phyloP scores from a whole-genome alignment of 108 stramenopile genomes.

The Stephanodiscus triporus region DNA sequence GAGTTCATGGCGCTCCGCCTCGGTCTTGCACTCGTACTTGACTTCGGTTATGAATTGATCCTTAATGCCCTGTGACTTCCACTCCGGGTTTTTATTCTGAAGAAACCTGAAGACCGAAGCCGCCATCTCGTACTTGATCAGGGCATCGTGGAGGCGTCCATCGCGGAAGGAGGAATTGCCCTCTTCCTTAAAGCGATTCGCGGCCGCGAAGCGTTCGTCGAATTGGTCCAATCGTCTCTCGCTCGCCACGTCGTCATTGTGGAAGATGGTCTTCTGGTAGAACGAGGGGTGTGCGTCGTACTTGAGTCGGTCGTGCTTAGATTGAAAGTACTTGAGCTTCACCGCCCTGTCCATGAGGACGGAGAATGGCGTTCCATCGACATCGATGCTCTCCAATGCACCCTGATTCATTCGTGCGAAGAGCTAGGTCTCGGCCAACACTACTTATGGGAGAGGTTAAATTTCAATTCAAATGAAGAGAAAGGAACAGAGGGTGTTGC shows the following conservation, averaged over 20 bases:
- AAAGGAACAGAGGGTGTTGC: too few species aligned
- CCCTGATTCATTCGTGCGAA: too few species aligned
- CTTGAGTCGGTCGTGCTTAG: constrained; percentile 12
- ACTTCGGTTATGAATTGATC: constrained; percentile 42
- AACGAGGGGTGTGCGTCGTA: constrained; percentile 50
- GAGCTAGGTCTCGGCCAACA: too few species aligned
- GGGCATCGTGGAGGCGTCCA: constrained; percentile 32
- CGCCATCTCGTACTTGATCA: constrained; percentile 44
- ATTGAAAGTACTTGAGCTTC: constrained; percentile 46
- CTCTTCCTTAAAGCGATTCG: constrained; percentile 39
- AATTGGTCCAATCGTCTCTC: constrained; percentile 25
- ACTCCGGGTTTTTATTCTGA: constrained; percentile 38
- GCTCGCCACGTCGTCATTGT: constrained; percentile 24
- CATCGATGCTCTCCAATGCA: constrained; percentile 43
- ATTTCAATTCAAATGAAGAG: too few species aligned
- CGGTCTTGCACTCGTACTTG: constrained; percentile 17
- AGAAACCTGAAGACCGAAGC: constrained; percentile 40
- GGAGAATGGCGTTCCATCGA: constrained; percentile 53
- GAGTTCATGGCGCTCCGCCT: constrained; percentile 25
- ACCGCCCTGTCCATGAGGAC: constrained; percentile 61
- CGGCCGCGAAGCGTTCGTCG: constrained; percentile 32
- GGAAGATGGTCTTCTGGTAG: constrained; percentile 48
- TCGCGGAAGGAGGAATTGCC: constrained; percentile 41
- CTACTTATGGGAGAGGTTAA: too few species aligned
- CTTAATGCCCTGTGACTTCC: constrained; percentile 46